phyloP scores from a whole-genome alignment of 495 filamentous ascomycete species.

The Thermochaetoides thermophila region DNA sequence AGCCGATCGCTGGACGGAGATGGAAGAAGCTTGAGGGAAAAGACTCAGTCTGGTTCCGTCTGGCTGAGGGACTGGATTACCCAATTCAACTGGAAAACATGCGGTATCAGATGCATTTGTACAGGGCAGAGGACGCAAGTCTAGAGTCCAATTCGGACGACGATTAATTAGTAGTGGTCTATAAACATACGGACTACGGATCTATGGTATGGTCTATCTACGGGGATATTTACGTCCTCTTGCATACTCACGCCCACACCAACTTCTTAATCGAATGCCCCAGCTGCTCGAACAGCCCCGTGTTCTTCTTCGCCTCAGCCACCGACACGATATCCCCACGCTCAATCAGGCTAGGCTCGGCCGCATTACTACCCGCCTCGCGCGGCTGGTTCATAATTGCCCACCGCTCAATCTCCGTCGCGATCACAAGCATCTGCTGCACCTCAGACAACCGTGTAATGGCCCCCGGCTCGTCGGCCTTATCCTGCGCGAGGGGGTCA shows the following conservation, averaged over 20 bases:
- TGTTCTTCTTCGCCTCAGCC: slow-evolving; percentile 74
- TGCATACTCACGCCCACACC: slow-evolving; percentile 56
- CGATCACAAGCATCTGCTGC: slow-evolving; percentile 57
- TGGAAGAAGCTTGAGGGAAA: slow-evolving; percentile 63
- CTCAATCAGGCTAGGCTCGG: slow-evolving; percentile 37
- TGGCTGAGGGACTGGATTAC: slow-evolving; percentile 52
- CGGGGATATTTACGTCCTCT: too few species aligned
- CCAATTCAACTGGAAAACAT: slow-evolving; percentile 83
- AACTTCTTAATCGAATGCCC: slow-evolving; percentile 80
- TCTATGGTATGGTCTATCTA: too few species aligned
- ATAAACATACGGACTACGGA: too few species aligned
- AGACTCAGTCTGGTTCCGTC: slow-evolving; percentile 74
- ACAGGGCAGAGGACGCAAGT: slow-evolving; percentile 22
- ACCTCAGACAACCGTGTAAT: slow-evolving; percentile 41
- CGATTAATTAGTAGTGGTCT: too few species aligned
- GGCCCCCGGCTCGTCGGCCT: slow-evolving; percentile 15
- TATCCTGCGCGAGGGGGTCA: slow-evolving; percentile 23
- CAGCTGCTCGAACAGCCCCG: slow-evolving; percentile 70
- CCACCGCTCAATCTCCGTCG: slow-evolving; percentile 41
- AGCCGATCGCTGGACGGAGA: slow-evolving; percentile 18
- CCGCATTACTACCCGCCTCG: slow-evolving; percentile 18
- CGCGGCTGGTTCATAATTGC: slow-evolving; percentile 22
- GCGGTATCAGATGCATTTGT: slow-evolving; percentile 85
- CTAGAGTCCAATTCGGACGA: background rate
- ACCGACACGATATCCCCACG: slow-evolving; percentile 66